phyloP scores from a whole-genome alignment of 1,284 basidiomycete species.

The Mycosarcoma maydis region DNA sequence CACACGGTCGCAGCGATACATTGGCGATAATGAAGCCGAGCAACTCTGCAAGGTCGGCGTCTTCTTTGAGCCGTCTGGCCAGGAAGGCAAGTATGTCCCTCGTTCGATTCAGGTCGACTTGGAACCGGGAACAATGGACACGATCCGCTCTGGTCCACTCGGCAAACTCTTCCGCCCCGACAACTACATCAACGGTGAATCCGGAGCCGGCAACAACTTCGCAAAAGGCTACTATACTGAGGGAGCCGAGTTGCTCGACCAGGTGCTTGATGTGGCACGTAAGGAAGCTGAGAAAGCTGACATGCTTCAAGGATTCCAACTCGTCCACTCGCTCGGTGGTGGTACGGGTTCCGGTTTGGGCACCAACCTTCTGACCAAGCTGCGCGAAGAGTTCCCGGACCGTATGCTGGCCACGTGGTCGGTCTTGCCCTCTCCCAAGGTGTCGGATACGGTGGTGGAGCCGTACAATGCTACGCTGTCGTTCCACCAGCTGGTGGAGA shows the following conservation, averaged over 20 bases:
- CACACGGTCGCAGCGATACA: conserved; percentile 55
- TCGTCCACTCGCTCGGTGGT: conserved; percentile 91
- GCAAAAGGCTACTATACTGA: conserved; percentile 74
- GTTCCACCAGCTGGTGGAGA: conserved; percentile 87
- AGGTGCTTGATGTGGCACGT: conserved; percentile 73
- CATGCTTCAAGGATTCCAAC: conserved; percentile 90
- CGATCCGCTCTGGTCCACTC: conserved; percentile 73
- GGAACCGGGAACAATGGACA: conserved; percentile 87
- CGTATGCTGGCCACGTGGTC: conserved; percentile 94
- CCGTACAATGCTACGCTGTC: conserved; percentile 92
- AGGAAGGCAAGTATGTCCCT: conserved; percentile 65
- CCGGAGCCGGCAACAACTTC: conserved; percentile 89
- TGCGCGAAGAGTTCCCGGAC: conserved; percentile 69
- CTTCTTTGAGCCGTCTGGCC: conserved; percentile 64
- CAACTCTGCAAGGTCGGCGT: conserved; percentile 62
- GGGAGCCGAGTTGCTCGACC: conserved; percentile 85
- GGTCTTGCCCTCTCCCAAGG: conserved; percentile 88
- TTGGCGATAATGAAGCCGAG: conserved; percentile 57
- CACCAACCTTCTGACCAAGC: conserved; percentile 64
- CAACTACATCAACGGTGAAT: conserved; percentile 75
- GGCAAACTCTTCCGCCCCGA: conserved; percentile 86
- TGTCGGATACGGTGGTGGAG: conserved; percentile 95
- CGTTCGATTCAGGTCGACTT: conserved; percentile 85
- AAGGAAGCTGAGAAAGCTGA: conserved; percentile 77
- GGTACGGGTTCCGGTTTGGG: conserved; percentile 70